Percentiles rank a stretch among this genome's conserved stretches.
Evolutionary conservation across 139 green algal genomes (phyloP).

Genomic region (Haematococcus lacustris): DNA sequence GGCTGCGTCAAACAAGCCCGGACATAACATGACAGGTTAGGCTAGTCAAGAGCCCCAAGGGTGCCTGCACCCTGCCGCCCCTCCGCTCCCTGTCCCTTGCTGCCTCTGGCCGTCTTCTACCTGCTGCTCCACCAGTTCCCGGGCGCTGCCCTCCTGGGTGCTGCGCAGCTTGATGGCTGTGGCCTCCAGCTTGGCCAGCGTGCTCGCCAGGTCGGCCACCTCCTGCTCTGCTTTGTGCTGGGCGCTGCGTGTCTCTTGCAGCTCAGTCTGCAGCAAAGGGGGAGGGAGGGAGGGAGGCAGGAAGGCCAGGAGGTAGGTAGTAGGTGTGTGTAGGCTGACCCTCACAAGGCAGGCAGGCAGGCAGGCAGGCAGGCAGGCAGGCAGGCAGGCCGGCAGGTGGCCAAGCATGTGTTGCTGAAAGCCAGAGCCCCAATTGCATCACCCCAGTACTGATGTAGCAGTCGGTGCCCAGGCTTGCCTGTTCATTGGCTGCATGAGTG

Average conservation of each 20-base stretch:
- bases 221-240: slow-evolving; percentile 3
- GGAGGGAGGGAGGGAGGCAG: no score
- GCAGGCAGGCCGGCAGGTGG: no score
- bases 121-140: slow-evolving; percentile 10
- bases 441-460: no score
- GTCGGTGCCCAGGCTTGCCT: no score
- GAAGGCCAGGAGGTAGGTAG: no score
- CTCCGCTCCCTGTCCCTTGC: neutral
- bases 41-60: no score
- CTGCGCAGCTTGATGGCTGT: slow-evolving; percentile 1
- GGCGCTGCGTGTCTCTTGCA: neutral
- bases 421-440: no score
- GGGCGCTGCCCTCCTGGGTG: slow-evolving; percentile 4
- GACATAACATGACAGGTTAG: neutral
- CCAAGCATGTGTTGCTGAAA: no score
- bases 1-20: neutral
- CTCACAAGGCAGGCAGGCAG: no score
- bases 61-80: neutral
- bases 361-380: no score
- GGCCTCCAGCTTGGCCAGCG: slow-evolving; percentile 8
- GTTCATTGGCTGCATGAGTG: no score
- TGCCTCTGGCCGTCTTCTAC: neutral
- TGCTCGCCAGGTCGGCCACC: slow-evolving; percentile 4
- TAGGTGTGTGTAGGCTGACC: no score
- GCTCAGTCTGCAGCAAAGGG: slow-evolving; percentile 7